A percentile compares a stretch with the other conserved stretches of the same genome.
Evolutionary conservation across 805 yeast species (phyloP).

Genomic region (Lipomyces spencermartinsiae): DNA sequence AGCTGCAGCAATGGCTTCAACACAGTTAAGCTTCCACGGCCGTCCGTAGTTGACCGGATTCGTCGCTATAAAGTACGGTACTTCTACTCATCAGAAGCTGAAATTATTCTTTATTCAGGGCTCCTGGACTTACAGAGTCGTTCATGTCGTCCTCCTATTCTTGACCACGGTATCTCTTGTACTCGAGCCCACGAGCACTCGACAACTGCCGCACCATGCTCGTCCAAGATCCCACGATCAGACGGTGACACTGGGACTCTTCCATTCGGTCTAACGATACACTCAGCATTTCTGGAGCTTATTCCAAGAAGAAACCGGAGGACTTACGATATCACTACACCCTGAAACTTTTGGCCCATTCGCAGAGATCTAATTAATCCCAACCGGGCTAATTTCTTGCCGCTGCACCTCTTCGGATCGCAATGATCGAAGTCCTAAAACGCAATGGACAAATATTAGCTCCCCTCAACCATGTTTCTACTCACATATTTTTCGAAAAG

Average conservation of each 20-base stretch:
- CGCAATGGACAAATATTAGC: neutral
- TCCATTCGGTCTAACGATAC: constrained; percentile 69
- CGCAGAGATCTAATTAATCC: constrained; percentile 80
- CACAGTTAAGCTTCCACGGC: constrained; percentile 96
- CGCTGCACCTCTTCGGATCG: constrained; percentile 97
- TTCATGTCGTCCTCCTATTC: constrained; percentile 90
- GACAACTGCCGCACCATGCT: constrained; percentile 92
- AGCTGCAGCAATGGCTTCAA: constrained; percentile 96
- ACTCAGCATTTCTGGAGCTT: neutral
- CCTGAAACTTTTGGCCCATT: constrained; percentile 93
- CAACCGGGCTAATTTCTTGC: constrained; percentile 87
- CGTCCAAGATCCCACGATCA: constrained; percentile 77
- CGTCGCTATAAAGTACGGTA: constrained; percentile 94
- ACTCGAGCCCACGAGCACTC: constrained; percentile 98
- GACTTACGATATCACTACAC: constrained; percentile 73
- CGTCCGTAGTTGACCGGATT: constrained; percentile 96
- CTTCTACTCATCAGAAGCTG: neutral
- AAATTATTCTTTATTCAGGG: neutral
- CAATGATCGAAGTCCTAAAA: constrained; percentile 91
- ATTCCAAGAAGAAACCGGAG: neutral
- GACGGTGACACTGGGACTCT: constrained; percentile 87
- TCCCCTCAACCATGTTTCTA: too few species aligned
- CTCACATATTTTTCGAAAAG: neutral
- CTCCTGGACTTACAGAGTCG: constrained; percentile 53
- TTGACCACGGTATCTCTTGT: constrained; percentile 94